phyloP scores from a whole-genome alignment of 1,284 basidiomycete species.

The Fistulinella cinereoalba region DNA sequence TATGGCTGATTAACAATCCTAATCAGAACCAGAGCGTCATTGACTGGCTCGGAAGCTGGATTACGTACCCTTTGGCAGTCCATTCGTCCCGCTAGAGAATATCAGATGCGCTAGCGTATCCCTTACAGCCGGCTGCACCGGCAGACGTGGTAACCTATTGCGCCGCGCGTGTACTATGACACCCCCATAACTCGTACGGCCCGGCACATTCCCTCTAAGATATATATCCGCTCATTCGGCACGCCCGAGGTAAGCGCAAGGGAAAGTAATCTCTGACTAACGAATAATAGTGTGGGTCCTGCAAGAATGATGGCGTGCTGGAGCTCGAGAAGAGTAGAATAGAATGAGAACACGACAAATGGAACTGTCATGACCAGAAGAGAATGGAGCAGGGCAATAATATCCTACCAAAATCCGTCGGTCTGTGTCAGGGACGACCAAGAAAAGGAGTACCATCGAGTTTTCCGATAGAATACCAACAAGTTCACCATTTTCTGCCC shows the following conservation, averaged over 20 bases:
- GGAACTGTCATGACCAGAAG: slow-evolving; percentile 57
- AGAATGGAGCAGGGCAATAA: slow-evolving; percentile 54
- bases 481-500: slow-evolving; percentile 47
- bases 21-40: too few species aligned
- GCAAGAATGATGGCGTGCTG: slow-evolving; percentile 54
- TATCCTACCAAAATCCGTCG: slow-evolving; percentile 51
- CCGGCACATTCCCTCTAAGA: slow-evolving; percentile 45
- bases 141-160: slow-evolving; percentile 40
- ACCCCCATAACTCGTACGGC: slow-evolving; percentile 43
- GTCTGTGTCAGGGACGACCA: not conserved
- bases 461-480: slow-evolving; percentile 70
- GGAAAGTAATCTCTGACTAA: slow-evolving; percentile 50
- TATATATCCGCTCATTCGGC: slow-evolving; percentile 48
- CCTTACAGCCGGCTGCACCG: slow-evolving; percentile 45
- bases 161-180: slow-evolving; percentile 43
- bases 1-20: slow-evolving; percentile 32
- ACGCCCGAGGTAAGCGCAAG: slow-evolving; percentile 52
- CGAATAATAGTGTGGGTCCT: slow-evolving; percentile 58
- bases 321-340: slow-evolving; percentile 66
- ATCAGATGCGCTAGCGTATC: slow-evolving; percentile 68
- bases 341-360: slow-evolving; percentile 60
- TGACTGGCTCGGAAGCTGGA: too few species aligned
- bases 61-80: slow-evolving; percentile 71
- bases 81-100: slow-evolving; percentile 77
- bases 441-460: slow-evolving; percentile 47